Evolutionary conservation across 352 stramenopile species (phyloP).

Genomic region (Globisporangium takayamanum): DNA sequence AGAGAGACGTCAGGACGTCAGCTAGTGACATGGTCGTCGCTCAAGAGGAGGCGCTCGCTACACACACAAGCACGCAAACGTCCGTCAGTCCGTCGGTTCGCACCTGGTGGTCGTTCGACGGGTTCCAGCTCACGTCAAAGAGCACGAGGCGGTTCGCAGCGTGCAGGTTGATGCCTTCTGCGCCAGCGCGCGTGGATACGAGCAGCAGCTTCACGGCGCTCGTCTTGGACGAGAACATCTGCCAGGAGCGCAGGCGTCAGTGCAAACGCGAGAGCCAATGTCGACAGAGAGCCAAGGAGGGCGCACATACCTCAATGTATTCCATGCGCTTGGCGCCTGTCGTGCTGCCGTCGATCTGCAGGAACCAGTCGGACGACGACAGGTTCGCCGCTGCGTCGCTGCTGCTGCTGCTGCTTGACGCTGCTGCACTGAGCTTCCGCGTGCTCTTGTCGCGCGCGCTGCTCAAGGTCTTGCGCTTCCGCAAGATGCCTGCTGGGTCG

Average conservation of each 20-base stretch:
- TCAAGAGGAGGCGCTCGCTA: background rate
- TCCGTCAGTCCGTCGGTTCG: background rate
- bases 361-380: slow-evolving; percentile 49
- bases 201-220: slow-evolving; percentile 65
- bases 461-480: slow-evolving; percentile 30
- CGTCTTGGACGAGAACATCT: slow-evolving; percentile 54
- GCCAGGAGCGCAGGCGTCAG: background rate
- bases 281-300: background rate
- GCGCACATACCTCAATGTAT: slow-evolving; percentile 56
- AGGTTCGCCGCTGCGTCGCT: background rate
- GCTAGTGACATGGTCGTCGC: background rate
- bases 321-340: slow-evolving; percentile 76
- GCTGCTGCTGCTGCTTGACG: background rate
- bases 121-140: slow-evolving; percentile 91
- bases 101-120: slow-evolving; percentile 86
- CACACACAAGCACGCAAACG: slow-evolving; percentile 5
- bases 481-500: slow-evolving; percentile 51
- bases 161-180: slow-evolving; percentile 86
- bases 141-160: slow-evolving; percentile 87
- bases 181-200: slow-evolving; percentile 75
- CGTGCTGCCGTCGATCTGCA: slow-evolving; percentile 78
- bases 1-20: background rate
- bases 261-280: background rate
- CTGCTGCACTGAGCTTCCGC: background rate
- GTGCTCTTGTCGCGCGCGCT: slow-evolving; percentile 6